Evolutionary conservation across 306 rosid species (phyloP), one percentile per base, ranked within the genome.

Genomic region (Astragalus membranaceus): DNA sequence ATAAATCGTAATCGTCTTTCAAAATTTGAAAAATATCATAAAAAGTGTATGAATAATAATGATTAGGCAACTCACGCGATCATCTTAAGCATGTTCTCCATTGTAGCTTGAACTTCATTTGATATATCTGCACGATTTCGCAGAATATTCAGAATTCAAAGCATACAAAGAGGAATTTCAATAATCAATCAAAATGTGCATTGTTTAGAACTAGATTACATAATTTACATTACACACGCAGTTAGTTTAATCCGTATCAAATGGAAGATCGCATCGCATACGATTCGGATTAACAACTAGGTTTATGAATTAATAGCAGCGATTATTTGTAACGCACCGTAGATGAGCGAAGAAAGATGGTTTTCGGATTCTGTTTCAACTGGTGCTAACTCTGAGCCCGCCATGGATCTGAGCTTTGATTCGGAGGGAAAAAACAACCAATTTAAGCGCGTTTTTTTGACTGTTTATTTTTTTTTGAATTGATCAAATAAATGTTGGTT

Each of bases 71-170:
- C 88, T 65, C 20, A 89, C 97, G 67, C 77, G 62, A 59, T 87
- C 87, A 80, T 85, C 87, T 85, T 89, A 51, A 87, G 88, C 94
- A 92, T 84, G 79, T 76, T 92, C 76, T 88, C 96, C 97, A 85
- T 81, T 6, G 83, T 82, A 14, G 74, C 85, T 76, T 89, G 91
- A 42, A 72, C 79, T 82, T 89, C 86, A 26, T 72, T 87, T 12
- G 87, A 88, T 70, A 85, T 69, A 8, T 80, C 96, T 88, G 90
- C 77, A 48, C 10, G 39, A 39, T 13, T 70, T 49, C 56, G 47
- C 74, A 71, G 12, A 81, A 52, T 2, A 60, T 48, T 64, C 49
- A 52, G 49, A 72, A 29, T 43, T 57, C 56, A 57, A 62, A 16
- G 69, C 46, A 49, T 10, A 10, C 7, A 9, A 1, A 13, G 2